Base-by-base conservation (phyloP, 192 early-diverging fungal species). In the Coemansia sp. region DNA sequence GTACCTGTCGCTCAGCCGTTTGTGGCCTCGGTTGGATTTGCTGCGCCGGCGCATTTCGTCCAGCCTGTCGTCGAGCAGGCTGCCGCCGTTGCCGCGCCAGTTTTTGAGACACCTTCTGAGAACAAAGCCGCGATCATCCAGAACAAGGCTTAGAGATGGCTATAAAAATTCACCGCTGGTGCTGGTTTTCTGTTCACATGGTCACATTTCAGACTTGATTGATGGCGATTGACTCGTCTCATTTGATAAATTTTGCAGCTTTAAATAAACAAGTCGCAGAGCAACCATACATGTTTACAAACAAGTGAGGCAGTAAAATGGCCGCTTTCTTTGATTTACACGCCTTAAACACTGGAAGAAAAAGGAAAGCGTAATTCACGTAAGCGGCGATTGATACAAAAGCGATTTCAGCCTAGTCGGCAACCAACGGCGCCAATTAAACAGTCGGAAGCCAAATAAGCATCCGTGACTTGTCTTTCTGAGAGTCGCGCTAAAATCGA, bases 101-200 rank as follows among this genome's bases (percentile, higher is more conserved):
- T 46, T 15, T 41, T 54, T 40, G 15, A 53, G 19, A 40, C 13
- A 4, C 15, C 50, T 53, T 3, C 21, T 41, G 51, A 10, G 13
- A 60, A 62, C 60, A 62, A 62, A 53, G 55, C 70, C 12, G 67
- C 70, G 39, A 39, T 73, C 40, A 60, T 73, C 34, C 70, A 73
- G 57, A 73, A 73, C 70, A 58, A 73, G 44, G 70, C 60, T 23
- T 73, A 62, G 33, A 30, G 2, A 30, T 30, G 27, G 34, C 30
- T 38, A n/a, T 18, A 53, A 53, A 51, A 37, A 33, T 9, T 33
- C 50, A 13, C 17, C 46, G 9, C 17, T 48, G 14, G 19, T 47
- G 22, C 9, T 10, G 0, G 24, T 22, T 48, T 48, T 23, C 24
- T 48, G 21, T 48, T 48, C 21, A 25, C 23, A 25, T 25, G 21